Base-by-base conservation (phyloP, 164 flowering plant genomes). In the Berberis thunbergii region DNA sequence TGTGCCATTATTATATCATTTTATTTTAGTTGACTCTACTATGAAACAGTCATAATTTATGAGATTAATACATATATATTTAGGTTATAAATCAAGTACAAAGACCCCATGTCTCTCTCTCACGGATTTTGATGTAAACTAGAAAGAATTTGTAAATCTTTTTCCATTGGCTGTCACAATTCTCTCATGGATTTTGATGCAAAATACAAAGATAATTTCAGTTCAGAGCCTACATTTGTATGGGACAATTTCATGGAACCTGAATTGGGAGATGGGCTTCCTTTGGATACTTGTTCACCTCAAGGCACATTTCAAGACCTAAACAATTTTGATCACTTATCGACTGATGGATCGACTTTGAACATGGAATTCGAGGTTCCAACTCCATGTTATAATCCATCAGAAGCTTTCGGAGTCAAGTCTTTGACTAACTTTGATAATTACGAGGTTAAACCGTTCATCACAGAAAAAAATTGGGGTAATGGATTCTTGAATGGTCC, bases 281-380 rank as follows among this genome's bases (percentile, higher is more conserved):
- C 69, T 61, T 57, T 74, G 5, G 83, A 70, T 48, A 42, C 54
- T 26, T 44, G 49, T 26, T 54, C 70, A 68, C 60, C 71, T 70
- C 1, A 77, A 72, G 75, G 82, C 62, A 64, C 13, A 71, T n/a
- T 75, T 40, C 82, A 81, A 58, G 80, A 79, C 61, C 70, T 70
- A 45, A 69, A 75, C 56, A 64, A 74, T 54, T 74, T 73, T 43
- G 78, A 78, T 61, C 81, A 70, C 41, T 52, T 75, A 63, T 62
- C 69, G 7, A 42, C 44, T 8, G 52, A 67, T 49, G 78, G 73
- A 57, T 76, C 73, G 8, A 69, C 72, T 1, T 67, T 70, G 9
- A 73, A 71, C 42, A 70, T 70, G 1, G 61, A 62, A 4, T 54
- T 64, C 10, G 72, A 72, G 7, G 54, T 56, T 38, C 71, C 70